These are phyloP conservation scores for Stylonectria norvegica DNA, from an alignment of 2,329 filamentous ascomycete species.

Conservation along the genomic window DNA sequence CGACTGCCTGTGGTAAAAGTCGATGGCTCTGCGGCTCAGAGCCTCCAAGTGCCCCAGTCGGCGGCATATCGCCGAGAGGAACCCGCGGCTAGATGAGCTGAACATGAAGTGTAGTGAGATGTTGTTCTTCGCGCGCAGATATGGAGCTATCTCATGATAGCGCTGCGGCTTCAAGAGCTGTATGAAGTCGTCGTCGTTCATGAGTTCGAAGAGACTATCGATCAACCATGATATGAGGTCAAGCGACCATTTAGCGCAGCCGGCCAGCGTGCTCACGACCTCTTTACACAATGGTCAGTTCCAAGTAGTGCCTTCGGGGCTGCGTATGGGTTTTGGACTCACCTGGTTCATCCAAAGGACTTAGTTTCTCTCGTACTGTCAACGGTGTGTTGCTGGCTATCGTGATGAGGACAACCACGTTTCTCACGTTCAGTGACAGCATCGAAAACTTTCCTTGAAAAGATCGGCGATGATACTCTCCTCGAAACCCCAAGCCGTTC, in stretches of 20 bases:
- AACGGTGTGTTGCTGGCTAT: constrained; percentile 58
- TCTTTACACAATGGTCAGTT: constrained; percentile 44
- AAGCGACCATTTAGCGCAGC: constrained; percentile 74
- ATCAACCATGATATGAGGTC: constrained; percentile 64
- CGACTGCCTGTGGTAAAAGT: constrained; percentile 48
- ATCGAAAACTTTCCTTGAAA: constrained; percentile 73
- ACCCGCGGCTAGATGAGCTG: constrained; percentile 69
- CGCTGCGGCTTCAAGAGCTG: constrained; percentile 46
- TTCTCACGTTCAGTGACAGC: constrained; percentile 70
- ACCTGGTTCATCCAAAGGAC: constrained; percentile 59
- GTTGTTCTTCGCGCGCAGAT: constrained; percentile 53
- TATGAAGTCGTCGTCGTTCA: constrained; percentile 50
- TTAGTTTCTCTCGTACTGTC: constrained; percentile 52
- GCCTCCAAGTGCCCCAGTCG: constrained; percentile 57
- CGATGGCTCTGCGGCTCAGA: constrained; percentile 47
- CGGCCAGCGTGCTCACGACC: constrained; percentile 67
- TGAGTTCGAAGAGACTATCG: constrained; percentile 56
- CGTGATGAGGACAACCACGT: constrained; percentile 63
- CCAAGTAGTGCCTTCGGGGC: background rate
- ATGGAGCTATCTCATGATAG: constrained; percentile 47
- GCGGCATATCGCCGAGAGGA: constrained; percentile 66
- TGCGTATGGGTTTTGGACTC: constrained; percentile 19
- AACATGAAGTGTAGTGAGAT: constrained; percentile 63
- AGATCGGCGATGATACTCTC: constrained; percentile 57
- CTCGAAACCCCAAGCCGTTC: constrained; percentile 71